Base-by-base conservation (phyloP, 2,329 filamentous ascomycete species). In the Didymella glomerata region DNA sequence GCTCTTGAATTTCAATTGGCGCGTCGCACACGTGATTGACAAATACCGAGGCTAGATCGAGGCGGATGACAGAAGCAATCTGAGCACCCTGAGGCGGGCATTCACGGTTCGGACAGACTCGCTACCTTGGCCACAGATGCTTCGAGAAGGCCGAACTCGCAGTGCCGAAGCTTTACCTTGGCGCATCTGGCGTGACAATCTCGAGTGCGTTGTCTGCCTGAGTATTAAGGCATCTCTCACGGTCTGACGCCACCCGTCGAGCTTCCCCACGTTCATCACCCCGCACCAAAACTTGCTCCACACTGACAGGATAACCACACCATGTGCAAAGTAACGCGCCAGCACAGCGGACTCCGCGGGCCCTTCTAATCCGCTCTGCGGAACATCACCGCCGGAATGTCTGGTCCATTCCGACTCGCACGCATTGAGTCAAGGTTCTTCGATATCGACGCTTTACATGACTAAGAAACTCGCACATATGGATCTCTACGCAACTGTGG, bases 1-100 rank as follows among this genome's bases (percentile, higher is more conserved):
- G 8, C 25, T 16, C 6, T 41, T 27, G 32, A 38, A 36, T 22
- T 42, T 14, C 41, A 41, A 41, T 46, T 59, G 27, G 50, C 27
- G 56, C 46, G 20, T n/a, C 34, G 9, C 14, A 32, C 57, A 56
- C 57, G 57, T 60, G 51, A 60, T 32, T 16, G 24, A 7, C 24
- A 50, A 40, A 41, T 41, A 41, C 57, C 52, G 53, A 60, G 52
- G 57, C 53, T 53, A 56, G 56, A 58, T 59, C 56, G 46, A 60
- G 40, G 34, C 44, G 42, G 52, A 48, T 60, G 52, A 51, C 57
- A 48, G 53, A 53, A 24, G 52, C 44, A 52, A 50, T 36, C 24
- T 22, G 38, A 24, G 48, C 41, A 32, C 16, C 20, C 41, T 32
- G 22, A 34, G 32, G 38, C 56, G 56, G 56, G 27, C 49, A 50